A percentile compares a stretch with the other conserved stretches of the same genome.
Conservation (phyloP, 441 rosid genomes). For the Populus hybrid region DNA sequence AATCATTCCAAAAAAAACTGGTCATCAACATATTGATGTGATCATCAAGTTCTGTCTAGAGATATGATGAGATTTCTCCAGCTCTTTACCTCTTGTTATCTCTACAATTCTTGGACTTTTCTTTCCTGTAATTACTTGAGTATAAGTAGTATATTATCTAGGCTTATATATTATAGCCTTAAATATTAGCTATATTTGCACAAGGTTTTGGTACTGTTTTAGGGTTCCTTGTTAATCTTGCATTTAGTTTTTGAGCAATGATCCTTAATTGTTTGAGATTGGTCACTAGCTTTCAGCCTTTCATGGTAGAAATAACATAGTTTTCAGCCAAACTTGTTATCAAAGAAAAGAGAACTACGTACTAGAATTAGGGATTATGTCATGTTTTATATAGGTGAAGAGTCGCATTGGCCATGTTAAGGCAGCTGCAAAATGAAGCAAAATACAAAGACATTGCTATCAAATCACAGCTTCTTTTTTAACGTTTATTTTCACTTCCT, state of each 20-base stretch:
- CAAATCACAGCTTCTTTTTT: background rate
- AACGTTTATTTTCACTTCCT: background rate
- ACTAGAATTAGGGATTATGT: slow-evolving; percentile 14
- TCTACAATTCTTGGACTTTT: background rate
- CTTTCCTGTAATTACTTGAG: background rate
- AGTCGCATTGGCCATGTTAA: slow-evolving; percentile 18
- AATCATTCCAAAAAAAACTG: background rate
- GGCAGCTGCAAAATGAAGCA: slow-evolving; percentile 9
- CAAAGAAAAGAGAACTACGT: slow-evolving; percentile 21
- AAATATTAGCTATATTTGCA: background rate
- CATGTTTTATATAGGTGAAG: slow-evolving; percentile 22
- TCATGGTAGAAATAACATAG: background rate
- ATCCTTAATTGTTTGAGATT: background rate
- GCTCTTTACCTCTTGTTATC: background rate
- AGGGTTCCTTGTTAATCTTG: background rate
- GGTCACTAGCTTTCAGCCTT: background rate
- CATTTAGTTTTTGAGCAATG: background rate
- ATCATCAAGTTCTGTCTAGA: too few relatives aligned
- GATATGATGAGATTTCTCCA: background rate
- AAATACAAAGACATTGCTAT: background rate
- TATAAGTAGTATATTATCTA: background rate
- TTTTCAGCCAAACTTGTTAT: slow-evolving; percentile 29
- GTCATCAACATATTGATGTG: background rate
- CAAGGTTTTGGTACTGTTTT: background rate
- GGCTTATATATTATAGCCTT: background rate